These are phyloP conservation scores for Apiospora arundinis DNA, from an alignment of 2,329 filamentous ascomycete genomes.

Conservation along the genomic window DNA sequence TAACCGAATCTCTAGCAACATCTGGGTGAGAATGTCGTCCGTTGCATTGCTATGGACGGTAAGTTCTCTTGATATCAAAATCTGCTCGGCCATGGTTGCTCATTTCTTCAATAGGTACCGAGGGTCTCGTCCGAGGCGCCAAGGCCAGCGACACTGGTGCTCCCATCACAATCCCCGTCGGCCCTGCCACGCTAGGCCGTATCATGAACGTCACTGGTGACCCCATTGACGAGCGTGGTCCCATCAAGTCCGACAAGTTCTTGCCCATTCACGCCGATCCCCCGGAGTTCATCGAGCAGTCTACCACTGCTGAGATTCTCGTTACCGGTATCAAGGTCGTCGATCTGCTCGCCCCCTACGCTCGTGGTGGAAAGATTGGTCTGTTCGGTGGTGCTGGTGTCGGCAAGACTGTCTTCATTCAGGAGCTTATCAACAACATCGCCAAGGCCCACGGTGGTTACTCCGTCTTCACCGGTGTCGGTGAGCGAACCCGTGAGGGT, in stretches of 20 bases:
- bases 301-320: slow-evolving; percentile 93
- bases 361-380: slow-evolving; percentile 99
- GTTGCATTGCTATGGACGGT: slow-evolving; percentile 99
- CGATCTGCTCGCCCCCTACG: slow-evolving; percentile 97
- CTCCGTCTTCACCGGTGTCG: slow-evolving; percentile 99
- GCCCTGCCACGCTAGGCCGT: slow-evolving; percentile 90
- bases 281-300: slow-evolving; percentile 92
- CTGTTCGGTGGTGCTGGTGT: slow-evolving; percentile 99
- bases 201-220: slow-evolving; percentile 99
- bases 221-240: slow-evolving; percentile 98
- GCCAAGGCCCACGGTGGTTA: slow-evolving; percentile 99
- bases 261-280: slow-evolving; percentile 93
- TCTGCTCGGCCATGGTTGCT: slow-evolving; percentile 29
- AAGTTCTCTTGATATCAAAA: slow-evolving; percentile 48
- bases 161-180: slow-evolving; percentile 97
- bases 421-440: slow-evolving; percentile 99
- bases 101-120: slow-evolving; percentile 73
- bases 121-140: slow-evolving; percentile 96
- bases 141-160: slow-evolving; percentile 86
- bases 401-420: slow-evolving; percentile 99
- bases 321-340: slow-evolving; percentile 99
- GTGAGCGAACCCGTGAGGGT: slow-evolving; percentile 99
- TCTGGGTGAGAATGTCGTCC: slow-evolving; percentile 98
- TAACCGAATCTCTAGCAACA: slow-evolving; percentile 75
- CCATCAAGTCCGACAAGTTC: slow-evolving; percentile 90